Evolutionary conservation across 345 rosid genomes (phyloP).

Genomic region (Raphanus raphanistrum): DNA sequence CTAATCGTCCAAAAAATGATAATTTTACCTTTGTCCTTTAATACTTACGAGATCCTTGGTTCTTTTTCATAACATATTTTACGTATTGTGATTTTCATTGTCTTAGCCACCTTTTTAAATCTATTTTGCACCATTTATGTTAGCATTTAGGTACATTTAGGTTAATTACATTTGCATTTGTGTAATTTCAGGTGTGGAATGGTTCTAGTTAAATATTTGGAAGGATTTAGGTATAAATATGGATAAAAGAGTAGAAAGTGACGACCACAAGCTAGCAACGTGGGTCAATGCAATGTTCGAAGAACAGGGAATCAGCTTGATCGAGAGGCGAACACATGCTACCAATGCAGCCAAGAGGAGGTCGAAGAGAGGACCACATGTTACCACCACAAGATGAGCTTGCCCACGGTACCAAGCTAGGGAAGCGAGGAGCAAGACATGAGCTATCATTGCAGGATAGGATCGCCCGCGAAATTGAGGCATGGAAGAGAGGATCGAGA

Average conservation of each 20-base stretch:
- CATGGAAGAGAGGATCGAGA: background rate
- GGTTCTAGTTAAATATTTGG: background rate
- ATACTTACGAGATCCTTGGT: too few relatives aligned
- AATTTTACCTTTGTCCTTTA: background rate
- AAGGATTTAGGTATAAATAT: background rate
- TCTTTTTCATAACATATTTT: background rate
- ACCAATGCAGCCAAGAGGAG: too few relatives aligned
- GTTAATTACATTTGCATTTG: background rate
- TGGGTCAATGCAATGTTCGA: background rate
- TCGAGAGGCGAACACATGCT: background rate
- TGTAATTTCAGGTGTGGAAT: background rate
- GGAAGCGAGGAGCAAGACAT: background rate
- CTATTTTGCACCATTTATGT: background rate
- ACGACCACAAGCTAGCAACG: background rate
- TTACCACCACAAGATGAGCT: background rate
- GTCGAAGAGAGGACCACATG: too few relatives aligned
- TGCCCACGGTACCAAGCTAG: background rate
- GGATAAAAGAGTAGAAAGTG: background rate
- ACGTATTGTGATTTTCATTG: background rate
- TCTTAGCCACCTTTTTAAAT: background rate
- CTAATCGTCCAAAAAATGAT: too few relatives aligned
- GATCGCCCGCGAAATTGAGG: background rate
- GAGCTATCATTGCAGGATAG: background rate
- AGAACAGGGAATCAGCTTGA: background rate
- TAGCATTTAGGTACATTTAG: background rate